Base-by-base conservation (phyloP, 2,329 filamentous ascomycete genomes). In the Microdochium trichocladiopsis region DNA sequence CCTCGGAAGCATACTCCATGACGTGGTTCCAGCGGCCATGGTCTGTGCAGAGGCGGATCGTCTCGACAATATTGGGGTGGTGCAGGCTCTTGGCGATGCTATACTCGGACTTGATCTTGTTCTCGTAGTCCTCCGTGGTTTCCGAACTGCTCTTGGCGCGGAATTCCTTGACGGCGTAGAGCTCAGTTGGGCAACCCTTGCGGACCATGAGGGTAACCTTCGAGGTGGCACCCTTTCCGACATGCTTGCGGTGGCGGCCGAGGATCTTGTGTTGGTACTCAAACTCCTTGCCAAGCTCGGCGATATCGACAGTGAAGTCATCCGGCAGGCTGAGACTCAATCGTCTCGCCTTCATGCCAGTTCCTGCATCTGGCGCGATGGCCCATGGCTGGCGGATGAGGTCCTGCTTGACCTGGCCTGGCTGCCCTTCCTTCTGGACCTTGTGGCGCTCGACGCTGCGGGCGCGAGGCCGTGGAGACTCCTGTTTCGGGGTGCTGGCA, bases 101-200 rank as follows among this genome's bases (percentile, higher is more conserved):
- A 71, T 84, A 96, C 66, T 96, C 91, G 1, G 88, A 92, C 69
- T 93, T 95, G 73, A 95, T 88, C 74, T 95, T 94, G 69, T 90
- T 86, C 58, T 88, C 81, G 67, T 95, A 95, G 50, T 94, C 88
- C 25, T 83, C 78, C 56, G 81, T 75, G 10, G 80, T 83, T 65
- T 95, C 90, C 41, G 78, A 76, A 31, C 79, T 76, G 33, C 83
- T 83, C 67, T 88, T 87, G 57, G 82, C 80, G 11, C 90, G 83
- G 66, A 95, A 95, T 63, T 94, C 88, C 71, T 96, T 96, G 60
- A 95, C 90, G 0, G 91, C 91, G 58, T 87, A 92, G 8, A 90
- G 70, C 61, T 90, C 84, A 37, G 74, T 75, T 4, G 77, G 72
- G 53, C 72, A 78, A 28, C 83, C 84, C 66, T 86, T 90, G 56